These are phyloP conservation scores for Backusella liffmaniae DNA, from an alignment of 192 early-diverging fungal species.

Conservation along the genomic window DNA sequence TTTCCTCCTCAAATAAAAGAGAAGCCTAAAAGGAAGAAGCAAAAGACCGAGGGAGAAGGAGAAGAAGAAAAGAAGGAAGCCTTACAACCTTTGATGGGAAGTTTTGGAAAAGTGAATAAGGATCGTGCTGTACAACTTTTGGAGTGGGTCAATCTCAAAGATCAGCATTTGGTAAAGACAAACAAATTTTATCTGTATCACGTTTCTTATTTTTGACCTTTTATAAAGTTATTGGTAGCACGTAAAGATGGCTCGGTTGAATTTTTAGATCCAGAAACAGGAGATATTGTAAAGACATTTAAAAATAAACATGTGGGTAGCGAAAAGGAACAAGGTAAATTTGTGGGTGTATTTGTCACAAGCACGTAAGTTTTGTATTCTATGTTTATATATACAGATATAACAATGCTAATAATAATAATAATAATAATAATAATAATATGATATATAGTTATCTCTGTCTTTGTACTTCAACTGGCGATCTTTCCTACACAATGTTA, in stretches of 20 bases:
- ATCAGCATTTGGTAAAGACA: conserved; percentile 21
- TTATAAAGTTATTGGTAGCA: conserved; percentile 45
- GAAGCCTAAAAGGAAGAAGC: conserved; percentile 8
- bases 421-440: conserved; percentile 7
- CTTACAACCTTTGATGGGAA: conserved; percentile 13
- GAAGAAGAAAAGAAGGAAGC: conserved; percentile 14
- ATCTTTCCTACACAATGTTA: conserved; percentile 20
- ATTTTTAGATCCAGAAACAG: conserved; percentile 42
- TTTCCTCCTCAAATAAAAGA: conserved; percentile 27
- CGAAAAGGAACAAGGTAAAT: conserved; percentile 37
- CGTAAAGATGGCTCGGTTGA: conserved; percentile 53
- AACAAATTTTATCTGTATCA: neutral
- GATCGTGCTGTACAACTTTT: conserved; percentile 23
- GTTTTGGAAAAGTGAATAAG: conserved; percentile 28
- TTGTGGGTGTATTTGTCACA: conserved; percentile 51
- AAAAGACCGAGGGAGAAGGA: conserved; percentile 16
- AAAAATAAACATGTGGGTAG: conserved; percentile 30
- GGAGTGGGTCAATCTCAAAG: conserved; percentile 26
- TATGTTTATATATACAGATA: neutral
- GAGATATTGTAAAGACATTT: conserved; percentile 34
- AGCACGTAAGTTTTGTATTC: conserved; percentile 32
- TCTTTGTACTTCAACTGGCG: conserved; percentile 13
- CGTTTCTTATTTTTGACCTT: conserved; percentile 1
- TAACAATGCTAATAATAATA: neutral
- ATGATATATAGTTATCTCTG: conserved; percentile 11